Evolutionary conservation across 345 rosid species (phyloP), one percentile per base, ranked within the genome.

Genomic region (Raphanus raphanistrum): DNA sequence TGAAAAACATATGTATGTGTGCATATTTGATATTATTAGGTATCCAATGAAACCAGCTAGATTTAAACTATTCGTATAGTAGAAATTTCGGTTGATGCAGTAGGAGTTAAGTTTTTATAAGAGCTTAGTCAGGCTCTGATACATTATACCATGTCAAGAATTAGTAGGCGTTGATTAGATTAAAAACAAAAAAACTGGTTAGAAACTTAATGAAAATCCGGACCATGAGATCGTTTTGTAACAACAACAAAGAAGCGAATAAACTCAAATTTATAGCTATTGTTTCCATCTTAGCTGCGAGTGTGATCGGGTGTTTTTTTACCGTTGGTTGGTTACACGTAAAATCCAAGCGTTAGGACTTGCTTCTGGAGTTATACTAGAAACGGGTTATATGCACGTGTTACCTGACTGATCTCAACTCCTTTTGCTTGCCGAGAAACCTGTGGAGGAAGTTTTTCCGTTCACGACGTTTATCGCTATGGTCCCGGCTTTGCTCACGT

Each of bases 311-410:
- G 21, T 8, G 86, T 84, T 6, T 81, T 83, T 31, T 21, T 86
- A 11, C 85, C 85, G 7, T 57, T 86, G 60, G 64, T 82, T 9
- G 21, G 21, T 21, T 21, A 9, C 81, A 1, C 41, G 41, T 0
- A 10, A 6, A 0, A 2, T 86, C 13, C 78, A 77, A 10, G 84
- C 76, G 1, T 66, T 86, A 26, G 12, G 13, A 15, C 80, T 21
- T 21, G 36, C 66, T 9, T 61, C 38, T 0, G 87, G 87, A 0
- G 86, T 87, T 31, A 85, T 85, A 2, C 60, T 87, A 5, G 88
- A 88, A 0, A 83, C 86, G 0, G 84, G 85, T 4, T 87, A 82
- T 55, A 85, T 83, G 85, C 90, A 87, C 62, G 86, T 85, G 7
- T 71, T 87, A 29, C 85, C 86, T 3, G 85, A 83, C 66, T 0